These are phyloP conservation scores for Auricularia cornea DNA, from an alignment of 768 basidiomycete species.

Conservation along the genomic window DNA sequence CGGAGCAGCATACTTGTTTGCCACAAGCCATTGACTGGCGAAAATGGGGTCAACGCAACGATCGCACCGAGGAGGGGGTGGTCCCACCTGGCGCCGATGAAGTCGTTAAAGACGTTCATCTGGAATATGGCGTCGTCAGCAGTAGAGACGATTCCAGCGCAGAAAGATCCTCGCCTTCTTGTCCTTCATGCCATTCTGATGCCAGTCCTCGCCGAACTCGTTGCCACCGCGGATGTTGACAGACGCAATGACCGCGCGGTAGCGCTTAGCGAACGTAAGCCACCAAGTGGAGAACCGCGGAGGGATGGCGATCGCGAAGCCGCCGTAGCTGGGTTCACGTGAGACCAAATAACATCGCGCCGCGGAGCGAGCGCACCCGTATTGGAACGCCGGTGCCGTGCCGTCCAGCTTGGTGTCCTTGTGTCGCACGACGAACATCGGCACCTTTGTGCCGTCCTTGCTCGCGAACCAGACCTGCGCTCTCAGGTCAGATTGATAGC, in stretches of 20 bases:
- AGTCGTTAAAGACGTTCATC: constrained; percentile 75
- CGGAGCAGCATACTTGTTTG: constrained; percentile 57
- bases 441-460: constrained; percentile 72
- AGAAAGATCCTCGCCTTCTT: too few relatives aligned
- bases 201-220: constrained; percentile 85
- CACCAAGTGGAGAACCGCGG: constrained; percentile 66
- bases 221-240: constrained; percentile 51
- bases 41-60: background rate
- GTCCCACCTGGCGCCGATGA: constrained; percentile 69
- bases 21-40: constrained; percentile 57
- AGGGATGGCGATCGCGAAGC: constrained; percentile 61
- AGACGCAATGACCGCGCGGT: constrained; percentile 35
- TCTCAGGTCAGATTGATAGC: too few relatives aligned
- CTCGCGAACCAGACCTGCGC: constrained; percentile 72
- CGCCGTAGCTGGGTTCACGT: constrained; percentile 57
- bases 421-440: constrained; percentile 80
- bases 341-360: background rate
- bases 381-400: constrained; percentile 68
- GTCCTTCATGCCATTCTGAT: constrained; percentile 59
- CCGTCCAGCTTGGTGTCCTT: constrained; percentile 63
- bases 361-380: constrained; percentile 36
- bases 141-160: too few relatives aligned
- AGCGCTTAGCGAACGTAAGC: constrained; percentile 65
- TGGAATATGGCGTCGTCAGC: constrained; percentile 18
- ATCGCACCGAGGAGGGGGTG: background rate